These are phyloP conservation scores for Lumnitzera littorea DNA, from an alignment of 345 rosid genomes.

Conservation along the genomic window DNA sequence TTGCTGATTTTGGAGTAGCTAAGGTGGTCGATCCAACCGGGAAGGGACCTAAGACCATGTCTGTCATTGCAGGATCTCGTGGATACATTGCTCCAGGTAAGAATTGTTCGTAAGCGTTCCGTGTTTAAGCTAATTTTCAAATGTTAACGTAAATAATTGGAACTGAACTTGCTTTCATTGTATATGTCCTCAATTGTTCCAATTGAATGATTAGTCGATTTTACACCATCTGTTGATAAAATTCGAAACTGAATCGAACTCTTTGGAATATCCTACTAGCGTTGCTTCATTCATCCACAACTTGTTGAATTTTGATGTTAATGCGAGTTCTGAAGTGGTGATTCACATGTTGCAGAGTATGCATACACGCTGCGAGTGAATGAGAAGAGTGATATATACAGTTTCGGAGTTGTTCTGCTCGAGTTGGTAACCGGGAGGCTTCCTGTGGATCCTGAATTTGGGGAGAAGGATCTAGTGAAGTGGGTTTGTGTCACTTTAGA, in stretches of 20 bases:
- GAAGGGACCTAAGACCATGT: conserved; percentile 82
- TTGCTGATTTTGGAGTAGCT: conserved; percentile 97
- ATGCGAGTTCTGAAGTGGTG: background rate
- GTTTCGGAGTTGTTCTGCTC: conserved; percentile 90
- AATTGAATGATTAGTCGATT: no score
- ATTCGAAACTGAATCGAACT: no score
- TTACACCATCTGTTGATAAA: no score
- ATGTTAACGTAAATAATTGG: no score
- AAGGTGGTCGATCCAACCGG: conserved; percentile 73
- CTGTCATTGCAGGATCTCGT: conserved; percentile 91
- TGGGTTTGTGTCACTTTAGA: conserved; percentile 80
- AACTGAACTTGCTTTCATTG: no score
- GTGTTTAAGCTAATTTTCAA: no score
- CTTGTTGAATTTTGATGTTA: background rate
- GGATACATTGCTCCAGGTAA: conserved; percentile 99
- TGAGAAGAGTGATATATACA: conserved; percentile 99
- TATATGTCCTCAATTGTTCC: no score
- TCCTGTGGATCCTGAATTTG: conserved; percentile 73
- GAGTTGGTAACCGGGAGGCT: conserved; percentile 84
- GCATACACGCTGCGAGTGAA: conserved; percentile 95
- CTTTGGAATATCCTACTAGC: no score
- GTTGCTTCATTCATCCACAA: background rate
- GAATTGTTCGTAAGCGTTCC: conserved; percentile 12
- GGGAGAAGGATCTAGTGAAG: conserved; percentile 91
- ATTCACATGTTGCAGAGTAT: conserved; percentile 53